Evolutionary conservation across 805 yeast genomes (phyloP).

Genomic region (Cyberlindnera veronae): DNA sequence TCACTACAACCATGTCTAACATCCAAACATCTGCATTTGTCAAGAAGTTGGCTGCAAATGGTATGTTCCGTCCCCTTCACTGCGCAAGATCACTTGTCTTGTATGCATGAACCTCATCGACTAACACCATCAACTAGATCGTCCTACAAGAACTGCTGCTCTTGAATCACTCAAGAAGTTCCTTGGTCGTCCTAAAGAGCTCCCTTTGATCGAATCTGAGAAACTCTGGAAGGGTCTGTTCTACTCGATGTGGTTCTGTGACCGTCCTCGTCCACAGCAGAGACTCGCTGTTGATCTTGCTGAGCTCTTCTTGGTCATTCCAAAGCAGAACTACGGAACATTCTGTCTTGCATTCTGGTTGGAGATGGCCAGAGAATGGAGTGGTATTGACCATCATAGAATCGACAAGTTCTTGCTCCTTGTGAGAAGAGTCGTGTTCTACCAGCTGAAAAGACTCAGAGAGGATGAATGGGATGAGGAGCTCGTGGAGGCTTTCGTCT

Average conservation of each 20-base stretch:
- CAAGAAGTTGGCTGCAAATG: constrained; percentile 80
- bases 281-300: constrained; percentile 74
- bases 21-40: constrained; percentile 54
- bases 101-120: background rate
- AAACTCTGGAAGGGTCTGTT: constrained; percentile 96
- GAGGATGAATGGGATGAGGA: constrained; percentile 51
- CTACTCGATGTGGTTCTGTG: constrained; percentile 95
- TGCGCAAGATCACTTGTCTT: background rate
- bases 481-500: constrained; percentile 43
- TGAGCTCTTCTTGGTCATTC: constrained; percentile 42
- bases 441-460: constrained; percentile 55
- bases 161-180: constrained; percentile 59
- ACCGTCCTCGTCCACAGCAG: constrained; percentile 90
- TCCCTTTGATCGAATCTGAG: constrained; percentile 47
- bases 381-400: constrained; percentile 74
- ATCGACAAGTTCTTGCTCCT: constrained; percentile 82
- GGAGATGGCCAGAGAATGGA: constrained; percentile 79
- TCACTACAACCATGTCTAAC: constrained; percentile 13
- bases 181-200: constrained; percentile 37
- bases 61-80: constrained; percentile 28
- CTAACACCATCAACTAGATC: constrained; percentile 34
- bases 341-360: constrained; percentile 80
- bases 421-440: constrained; percentile 71
- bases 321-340: constrained; percentile 38
- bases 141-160: constrained; percentile 72